These are phyloP conservation scores for Cadophora luteo-olivacea DNA, from an alignment of 2,329 filamentous ascomycete genomes.

Conservation along the genomic window DNA sequence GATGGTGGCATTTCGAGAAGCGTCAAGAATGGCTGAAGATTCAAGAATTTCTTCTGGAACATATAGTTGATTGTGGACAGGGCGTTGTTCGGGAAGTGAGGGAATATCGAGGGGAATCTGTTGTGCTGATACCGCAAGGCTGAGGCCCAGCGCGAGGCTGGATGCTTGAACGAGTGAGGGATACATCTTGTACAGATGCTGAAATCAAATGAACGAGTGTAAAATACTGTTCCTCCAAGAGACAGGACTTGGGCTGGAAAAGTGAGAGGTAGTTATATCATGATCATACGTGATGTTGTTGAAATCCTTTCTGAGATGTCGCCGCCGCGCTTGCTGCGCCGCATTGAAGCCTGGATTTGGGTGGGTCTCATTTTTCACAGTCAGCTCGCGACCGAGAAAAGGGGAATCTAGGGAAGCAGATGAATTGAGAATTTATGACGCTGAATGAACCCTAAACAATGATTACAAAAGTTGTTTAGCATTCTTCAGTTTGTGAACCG, in stretches of 20 bases:
- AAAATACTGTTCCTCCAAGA: background rate
- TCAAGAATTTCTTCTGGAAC: background rate
- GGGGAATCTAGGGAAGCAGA: no score
- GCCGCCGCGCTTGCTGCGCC: constrained; percentile 10
- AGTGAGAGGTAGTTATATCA: background rate
- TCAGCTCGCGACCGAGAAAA: no score
- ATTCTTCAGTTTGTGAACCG: no score
- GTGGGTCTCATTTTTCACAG: background rate
- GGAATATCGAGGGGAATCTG: constrained; percentile 2
- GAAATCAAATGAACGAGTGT: background rate
- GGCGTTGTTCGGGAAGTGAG: constrained; percentile 10
- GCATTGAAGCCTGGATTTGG: background rate
- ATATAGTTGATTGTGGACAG: constrained; percentile 4
- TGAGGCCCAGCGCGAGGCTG: constrained; percentile 12
- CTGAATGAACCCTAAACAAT: no score
- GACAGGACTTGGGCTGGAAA: background rate
- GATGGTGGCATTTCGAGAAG: constrained; percentile 23
- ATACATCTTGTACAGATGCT: background rate
- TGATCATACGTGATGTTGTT: background rate
- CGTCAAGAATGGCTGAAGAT: background rate
- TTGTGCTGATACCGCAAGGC: constrained; percentile 4
- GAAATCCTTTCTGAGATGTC: background rate
- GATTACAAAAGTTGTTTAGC: no score
- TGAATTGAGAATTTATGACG: no score
- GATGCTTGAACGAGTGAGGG: constrained; percentile 3